These are phyloP conservation scores for Pistacia atlantica DNA, from an alignment of 345 rosid genomes.

Conservation along the genomic window DNA sequence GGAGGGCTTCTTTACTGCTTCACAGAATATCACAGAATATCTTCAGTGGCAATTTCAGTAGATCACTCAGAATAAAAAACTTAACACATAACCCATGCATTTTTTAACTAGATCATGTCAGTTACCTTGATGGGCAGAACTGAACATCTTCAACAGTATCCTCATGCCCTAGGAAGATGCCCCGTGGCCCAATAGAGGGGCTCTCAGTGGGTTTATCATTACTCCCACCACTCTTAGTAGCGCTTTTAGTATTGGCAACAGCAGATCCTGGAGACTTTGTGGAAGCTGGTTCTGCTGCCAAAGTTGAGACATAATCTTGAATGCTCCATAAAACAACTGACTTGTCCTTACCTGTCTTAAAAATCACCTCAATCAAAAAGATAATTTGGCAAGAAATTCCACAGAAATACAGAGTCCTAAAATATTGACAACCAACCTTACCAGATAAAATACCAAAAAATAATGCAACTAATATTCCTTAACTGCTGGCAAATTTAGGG, in stretches of 20 bases:
- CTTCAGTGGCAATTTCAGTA: background rate
- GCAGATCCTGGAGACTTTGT: constrained; percentile 47
- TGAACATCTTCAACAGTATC: constrained; percentile 75
- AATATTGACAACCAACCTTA: too few relatives aligned
- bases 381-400: background rate
- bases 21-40: background rate
- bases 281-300: constrained; percentile 38
- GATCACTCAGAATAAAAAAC: background rate
- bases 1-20: background rate
- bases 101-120: constrained; percentile 15
- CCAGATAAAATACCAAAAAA: too few relatives aligned
- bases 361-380: constrained; percentile 10
- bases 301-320: constrained; percentile 57
- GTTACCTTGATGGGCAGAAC: constrained; percentile 67
- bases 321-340: constrained; percentile 66
- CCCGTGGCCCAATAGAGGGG: constrained; percentile 55
- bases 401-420: background rate
- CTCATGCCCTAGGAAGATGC: constrained; percentile 55
- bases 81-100: background rate
- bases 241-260: constrained; percentile 34
- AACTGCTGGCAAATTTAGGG: too few relatives aligned
- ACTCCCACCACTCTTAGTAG: constrained; percentile 45
- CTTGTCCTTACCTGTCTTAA: constrained; percentile 59
- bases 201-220: constrained; percentile 44
- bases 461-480: too few relatives aligned